Base-by-base conservation (phyloP, 2,329 filamentous ascomycete species). In the Penicillium sclerotigenum region DNA sequence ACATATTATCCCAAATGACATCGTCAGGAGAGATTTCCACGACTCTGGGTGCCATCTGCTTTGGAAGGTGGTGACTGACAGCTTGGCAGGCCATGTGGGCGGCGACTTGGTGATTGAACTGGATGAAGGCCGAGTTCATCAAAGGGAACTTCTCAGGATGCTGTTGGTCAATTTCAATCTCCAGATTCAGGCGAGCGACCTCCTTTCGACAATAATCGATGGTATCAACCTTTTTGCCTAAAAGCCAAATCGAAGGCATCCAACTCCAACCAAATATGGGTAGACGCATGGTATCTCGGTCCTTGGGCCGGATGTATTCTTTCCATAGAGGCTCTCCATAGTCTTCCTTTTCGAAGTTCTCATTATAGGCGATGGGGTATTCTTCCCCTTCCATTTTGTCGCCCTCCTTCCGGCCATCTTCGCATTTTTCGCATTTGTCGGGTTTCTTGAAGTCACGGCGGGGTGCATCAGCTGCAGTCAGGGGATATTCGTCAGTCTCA, bases 81-180 rank as follows among this genome's bases (percentile, higher is more conserved):
- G 90, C 87, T 71, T 99, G 94, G 71, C 91, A 97, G 56, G 93
- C 94, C 94, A 99, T 97, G 68, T 99, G 94, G 0, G 94, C 94
- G 6, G 93, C 92, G 1, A 97, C 90, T 71, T 99, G 94, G 69
- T 97, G 89, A 68, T 99, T 96, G 81, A 99, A 99, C 71, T 99
- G 94, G 59, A 99, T 91, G 65, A 99, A 99, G 0, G 94, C 94
- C 0, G 93, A 96, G 67, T 90, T 96, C 91, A 97, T 95, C 45
- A 92, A 77, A 0, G 93, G 92, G 60, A 91, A 97, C 5, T 87
- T 85, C 63, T 97, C 92, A 0, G 89, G 88, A 47, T 94, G 81
- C 51, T 87, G 82, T 71, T 99, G 94, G 63, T 97, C 94, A 42
- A 87, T 79, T 65, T 97, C 92, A 52, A 99, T 97, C 70, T 97